A percentile compares a stretch with the other conserved stretches of the same genome.
Evolutionary conservation across 2,329 filamentous ascomycete genomes (phyloP).

Genomic region (Phaeosphaeriaceae sp.): DNA sequence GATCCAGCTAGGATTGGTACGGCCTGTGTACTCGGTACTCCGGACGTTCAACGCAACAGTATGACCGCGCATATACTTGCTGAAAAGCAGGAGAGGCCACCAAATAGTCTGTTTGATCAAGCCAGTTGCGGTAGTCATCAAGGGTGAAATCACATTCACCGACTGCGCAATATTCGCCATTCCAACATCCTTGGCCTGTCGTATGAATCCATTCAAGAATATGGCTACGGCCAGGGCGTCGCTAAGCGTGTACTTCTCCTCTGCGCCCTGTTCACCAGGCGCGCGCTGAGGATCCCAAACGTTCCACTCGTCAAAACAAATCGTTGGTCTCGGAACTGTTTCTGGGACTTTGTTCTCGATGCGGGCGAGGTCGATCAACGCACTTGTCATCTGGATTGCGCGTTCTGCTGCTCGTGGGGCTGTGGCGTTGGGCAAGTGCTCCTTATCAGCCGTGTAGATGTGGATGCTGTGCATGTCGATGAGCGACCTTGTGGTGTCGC

Average conservation of each 20-base stretch:
- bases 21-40: slow-evolving; percentile 68
- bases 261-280: slow-evolving; percentile 72
- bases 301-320: slow-evolving; percentile 88
- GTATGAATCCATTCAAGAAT: slow-evolving; percentile 78
- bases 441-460: slow-evolving; percentile 70
- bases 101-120: slow-evolving; percentile 75
- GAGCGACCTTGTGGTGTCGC: slow-evolving; percentile 55
- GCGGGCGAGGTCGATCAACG: slow-evolving; percentile 74
- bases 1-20: slow-evolving; percentile 70
- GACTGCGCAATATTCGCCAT: slow-evolving; percentile 82
- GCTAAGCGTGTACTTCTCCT: slow-evolving; percentile 73
- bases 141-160: slow-evolving; percentile 78
- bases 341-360: slow-evolving; percentile 70
- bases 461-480: slow-evolving; percentile 86
- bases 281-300: slow-evolving; percentile 78
- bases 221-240: slow-evolving; percentile 77
- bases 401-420: slow-evolving; percentile 74
- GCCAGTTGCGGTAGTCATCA: slow-evolving; percentile 72
- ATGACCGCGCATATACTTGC: slow-evolving; percentile 74
- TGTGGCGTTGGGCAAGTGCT: slow-evolving; percentile 47
- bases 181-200: slow-evolving; percentile 72
- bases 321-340: slow-evolving; percentile 67
- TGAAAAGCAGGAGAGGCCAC: slow-evolving; percentile 75
- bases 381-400: slow-evolving; percentile 72
- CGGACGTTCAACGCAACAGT: slow-evolving; percentile 71